Evolutionary conservation across 202 grass and related monocot genomes (phyloP), one percentile per base, ranked within the genome.

Genomic region (Saccharum hybrid): DNA sequence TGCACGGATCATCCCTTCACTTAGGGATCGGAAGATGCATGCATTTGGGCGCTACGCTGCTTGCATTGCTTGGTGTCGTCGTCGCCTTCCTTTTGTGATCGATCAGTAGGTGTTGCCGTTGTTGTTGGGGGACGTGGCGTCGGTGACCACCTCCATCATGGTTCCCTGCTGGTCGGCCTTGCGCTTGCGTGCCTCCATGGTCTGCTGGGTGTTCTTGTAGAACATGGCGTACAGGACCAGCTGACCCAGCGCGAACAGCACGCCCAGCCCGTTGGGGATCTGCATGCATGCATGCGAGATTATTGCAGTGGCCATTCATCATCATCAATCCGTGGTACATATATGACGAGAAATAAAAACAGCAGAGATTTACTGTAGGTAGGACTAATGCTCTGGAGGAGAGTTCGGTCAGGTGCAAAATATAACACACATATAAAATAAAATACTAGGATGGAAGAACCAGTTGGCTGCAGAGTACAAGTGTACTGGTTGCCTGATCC

Each of bases 241-340:
- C 81, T 97, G 92, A 38, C 84, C 88, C 16, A 85, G 71, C 0
- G 92, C 88, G 66, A 97, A 88, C 63, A 87, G 28, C 8, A 94
- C 86, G 65, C 94, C 92, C 7, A 97, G 76, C 5, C 88, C 92
- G 54, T 97, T 97, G 1, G 94, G 94, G 51, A 97, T 94, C 94
- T 97, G 88, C 41, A 56, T 1, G 26, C 26, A 28, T 7, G 5
- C 51, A 4, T 18, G 48, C 48, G 15, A 52, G 48, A 52, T 16
- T 49, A 49, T 15, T 48, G 8, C 45, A 49, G 0, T 43, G 2
- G 42, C 2, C 42, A 43, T 12, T 12, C 3, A 49, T 49, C 46
- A 49, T 6, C 45, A 48, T 48, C 45, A 14, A 14, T 14, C 46
- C 18, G 1, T 2, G 3, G 10, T 45, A 12, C 1, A 18, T 54